A percentile compares a stretch with the other conserved stretches of the same genome.
Conservation (phyloP, 148 eudicot genomes). For the Cornus controversa region DNA sequence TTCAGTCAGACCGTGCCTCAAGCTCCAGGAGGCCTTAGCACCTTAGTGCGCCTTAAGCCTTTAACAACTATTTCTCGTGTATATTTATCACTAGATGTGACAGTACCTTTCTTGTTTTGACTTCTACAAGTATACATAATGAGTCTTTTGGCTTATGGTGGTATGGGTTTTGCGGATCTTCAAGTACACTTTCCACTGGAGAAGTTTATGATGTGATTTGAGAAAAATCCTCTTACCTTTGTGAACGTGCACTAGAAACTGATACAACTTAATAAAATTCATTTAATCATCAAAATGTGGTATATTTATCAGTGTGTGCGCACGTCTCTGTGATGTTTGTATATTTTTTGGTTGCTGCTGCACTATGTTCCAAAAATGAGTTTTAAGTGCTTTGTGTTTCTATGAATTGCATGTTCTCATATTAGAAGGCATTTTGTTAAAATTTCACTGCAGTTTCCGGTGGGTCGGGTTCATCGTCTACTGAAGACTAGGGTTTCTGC, state of each 20-base stretch:
- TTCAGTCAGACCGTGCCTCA: too few species aligned
- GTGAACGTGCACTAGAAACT: not conserved
- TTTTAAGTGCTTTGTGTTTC: not conserved
- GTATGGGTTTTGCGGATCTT: not conserved
- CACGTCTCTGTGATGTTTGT: not conserved
- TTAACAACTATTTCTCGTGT: too few species aligned
- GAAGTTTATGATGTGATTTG: not conserved
- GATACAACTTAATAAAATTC: not conserved
- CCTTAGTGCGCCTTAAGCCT: too few species aligned
- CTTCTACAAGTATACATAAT: not conserved
- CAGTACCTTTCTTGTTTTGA: not conserved
- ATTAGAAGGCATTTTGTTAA: not conserved
- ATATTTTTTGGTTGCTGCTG: not conserved
- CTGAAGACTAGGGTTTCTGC: constrained; percentile 15
- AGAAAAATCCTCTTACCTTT: not conserved
- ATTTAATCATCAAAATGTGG: not conserved
- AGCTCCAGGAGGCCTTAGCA: too few species aligned
- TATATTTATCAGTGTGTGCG: not conserved
- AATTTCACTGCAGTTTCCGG: constrained; percentile 14
- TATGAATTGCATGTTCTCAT: not conserved
- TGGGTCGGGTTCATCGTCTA: constrained; percentile 26
- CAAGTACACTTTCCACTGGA: not conserved
- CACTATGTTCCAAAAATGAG: not conserved
- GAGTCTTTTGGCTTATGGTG: not conserved
- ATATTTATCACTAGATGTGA: not conserved